Evolutionary conservation across 1,139 yeast genomes (phyloP).

Genomic region (Debaryomyces sp.): DNA sequence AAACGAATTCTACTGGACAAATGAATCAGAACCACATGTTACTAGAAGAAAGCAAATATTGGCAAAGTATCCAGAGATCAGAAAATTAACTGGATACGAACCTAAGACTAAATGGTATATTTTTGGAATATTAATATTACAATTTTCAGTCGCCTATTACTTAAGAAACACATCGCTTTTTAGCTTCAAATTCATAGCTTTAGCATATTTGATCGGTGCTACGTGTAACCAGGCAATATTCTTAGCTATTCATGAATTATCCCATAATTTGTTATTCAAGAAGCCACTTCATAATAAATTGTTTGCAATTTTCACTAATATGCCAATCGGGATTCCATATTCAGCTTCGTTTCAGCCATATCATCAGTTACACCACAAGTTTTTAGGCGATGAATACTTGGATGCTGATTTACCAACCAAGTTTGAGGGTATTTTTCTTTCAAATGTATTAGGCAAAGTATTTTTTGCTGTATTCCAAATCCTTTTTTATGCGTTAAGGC

Average conservation of each 20-base stretch:
- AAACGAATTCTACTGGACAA: conserved; percentile 82
- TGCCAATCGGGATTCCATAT: conserved; percentile 90
- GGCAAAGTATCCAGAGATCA: conserved; percentile 75
- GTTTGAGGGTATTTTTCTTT: conserved; percentile 71
- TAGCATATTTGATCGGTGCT: conserved; percentile 83
- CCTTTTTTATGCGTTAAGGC: conserved; percentile 85
- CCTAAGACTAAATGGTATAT: conserved; percentile 82
- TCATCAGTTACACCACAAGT: conserved; percentile 89
- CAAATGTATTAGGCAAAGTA: conserved; percentile 82
- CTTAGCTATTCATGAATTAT: conserved; percentile 84
- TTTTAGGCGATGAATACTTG: conserved; percentile 79
- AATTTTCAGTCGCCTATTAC: conserved; percentile 61
- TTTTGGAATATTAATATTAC: conserved; percentile 62
- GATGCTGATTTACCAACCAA: conserved; percentile 89
- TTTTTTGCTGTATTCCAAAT: conserved; percentile 91
- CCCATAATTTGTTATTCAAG: conserved; percentile 85
- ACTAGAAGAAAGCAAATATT: conserved; percentile 72
- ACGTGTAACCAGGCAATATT: conserved; percentile 83
- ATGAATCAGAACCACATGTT: conserved; percentile 79
- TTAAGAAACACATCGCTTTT: conserved; percentile 59
- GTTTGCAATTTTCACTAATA: conserved; percentile 74
- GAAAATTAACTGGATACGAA: conserved; percentile 82
- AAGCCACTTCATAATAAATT: conserved; percentile 76
- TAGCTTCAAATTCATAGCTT: conserved; percentile 55
- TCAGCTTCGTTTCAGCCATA: conserved; percentile 91